Evolutionary conservation across 176 grass and related monocot species (phyloP).

Genomic region (Musa troglodytarum): DNA sequence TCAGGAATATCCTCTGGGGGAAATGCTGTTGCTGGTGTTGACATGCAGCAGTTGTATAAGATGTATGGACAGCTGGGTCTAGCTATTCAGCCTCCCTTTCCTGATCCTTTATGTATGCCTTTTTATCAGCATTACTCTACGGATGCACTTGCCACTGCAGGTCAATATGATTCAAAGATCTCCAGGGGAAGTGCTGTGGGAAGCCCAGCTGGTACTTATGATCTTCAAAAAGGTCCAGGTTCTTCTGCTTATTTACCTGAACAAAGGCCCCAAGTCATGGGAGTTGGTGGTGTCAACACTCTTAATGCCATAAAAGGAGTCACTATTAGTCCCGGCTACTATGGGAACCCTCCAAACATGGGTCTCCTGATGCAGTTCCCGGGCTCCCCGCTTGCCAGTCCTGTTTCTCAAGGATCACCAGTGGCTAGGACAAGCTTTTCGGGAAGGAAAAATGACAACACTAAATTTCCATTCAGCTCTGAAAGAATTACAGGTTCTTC

Average conservation of each 20-base stretch:
- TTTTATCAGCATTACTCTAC: conserved; percentile 61
- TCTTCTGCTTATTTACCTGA: conserved; percentile 34
- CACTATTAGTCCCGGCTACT: conserved; percentile 36
- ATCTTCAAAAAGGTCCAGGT: conserved; percentile 38
- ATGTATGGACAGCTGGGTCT: conserved; percentile 62
- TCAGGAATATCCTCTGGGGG: conserved; percentile 39
- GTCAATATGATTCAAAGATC: conserved; percentile 52
- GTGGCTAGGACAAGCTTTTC: conserved; percentile 31
- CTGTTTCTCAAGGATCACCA: conserved; percentile 46
- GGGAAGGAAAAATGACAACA: conserved; percentile 53
- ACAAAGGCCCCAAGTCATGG: conserved; percentile 44
- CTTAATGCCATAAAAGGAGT: conserved; percentile 42
- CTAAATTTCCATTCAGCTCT: conserved; percentile 32
- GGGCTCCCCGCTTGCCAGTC: conserved; percentile 19
- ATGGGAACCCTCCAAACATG: conserved; percentile 33
- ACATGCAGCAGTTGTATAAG: conserved; percentile 65
- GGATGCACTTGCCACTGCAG: conserved; percentile 37
- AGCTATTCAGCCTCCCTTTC: conserved; percentile 52
- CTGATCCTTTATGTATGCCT: conserved; percentile 51
- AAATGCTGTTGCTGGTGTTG: conserved; percentile 33
- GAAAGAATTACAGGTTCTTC: conserved; percentile 32
- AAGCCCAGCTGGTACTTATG: conserved; percentile 44
- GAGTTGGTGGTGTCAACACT: conserved; percentile 38
- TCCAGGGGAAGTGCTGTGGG: conserved; percentile 46
- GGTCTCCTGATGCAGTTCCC: conserved; percentile 48